Percentiles rank a stretch among this genome's conserved stretches.
These are phyloP conservation scores for Melanomma pulvis-pyrius DNA, from an alignment of 495 filamentous ascomycete species.

Conservation along the genomic window DNA sequence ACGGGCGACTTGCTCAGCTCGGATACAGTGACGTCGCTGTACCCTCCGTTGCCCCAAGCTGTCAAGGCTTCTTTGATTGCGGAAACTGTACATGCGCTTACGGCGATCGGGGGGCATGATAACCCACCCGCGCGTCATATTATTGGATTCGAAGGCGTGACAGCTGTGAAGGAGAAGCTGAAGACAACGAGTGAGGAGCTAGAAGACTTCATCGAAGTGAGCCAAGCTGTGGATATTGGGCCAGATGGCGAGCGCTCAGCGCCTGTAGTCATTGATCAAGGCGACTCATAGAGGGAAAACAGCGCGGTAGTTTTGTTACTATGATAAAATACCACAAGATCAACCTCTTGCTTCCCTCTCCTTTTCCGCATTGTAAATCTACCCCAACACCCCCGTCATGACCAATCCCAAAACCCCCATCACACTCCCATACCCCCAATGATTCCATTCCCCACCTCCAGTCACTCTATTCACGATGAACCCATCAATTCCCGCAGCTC, in stretches of 20 bases:
- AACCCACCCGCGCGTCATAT: conserved; percentile 95
- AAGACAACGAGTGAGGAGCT: conserved; percentile 95
- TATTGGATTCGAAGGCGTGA: conserved; percentile 86
- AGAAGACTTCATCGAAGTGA: conserved; percentile 92
- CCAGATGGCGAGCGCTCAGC: conserved; percentile 7
- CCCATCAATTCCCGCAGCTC: conserved; percentile 54
- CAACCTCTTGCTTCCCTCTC: not conserved
- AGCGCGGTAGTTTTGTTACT: no score
- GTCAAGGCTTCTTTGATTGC: conserved; percentile 71
- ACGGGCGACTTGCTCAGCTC: conserved; percentile 47
- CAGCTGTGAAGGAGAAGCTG: conserved; percentile 90
- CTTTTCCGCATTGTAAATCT: not conserved
- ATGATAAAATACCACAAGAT: not conserved
- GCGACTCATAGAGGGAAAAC: not conserved
- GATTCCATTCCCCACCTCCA: conserved; percentile 55
- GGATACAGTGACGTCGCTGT: conserved; percentile 67
- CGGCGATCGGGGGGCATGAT: conserved; percentile 89
- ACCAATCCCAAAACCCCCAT: conserved; percentile 11
- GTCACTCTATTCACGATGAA: conserved; percentile 45
- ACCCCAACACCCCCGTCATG: conserved; percentile 1
- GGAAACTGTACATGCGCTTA: conserved; percentile 90
- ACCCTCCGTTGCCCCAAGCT: conserved; percentile 66
- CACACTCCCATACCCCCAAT: conserved; percentile 55
- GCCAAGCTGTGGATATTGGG: conserved; percentile 78
- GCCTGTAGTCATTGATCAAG: conserved; percentile 11